Evolutionary conservation across 1,284 basidiomycete genomes (phyloP), one percentile per base, ranked within the genome.

Genomic region (Boletus semigastroideus): DNA sequence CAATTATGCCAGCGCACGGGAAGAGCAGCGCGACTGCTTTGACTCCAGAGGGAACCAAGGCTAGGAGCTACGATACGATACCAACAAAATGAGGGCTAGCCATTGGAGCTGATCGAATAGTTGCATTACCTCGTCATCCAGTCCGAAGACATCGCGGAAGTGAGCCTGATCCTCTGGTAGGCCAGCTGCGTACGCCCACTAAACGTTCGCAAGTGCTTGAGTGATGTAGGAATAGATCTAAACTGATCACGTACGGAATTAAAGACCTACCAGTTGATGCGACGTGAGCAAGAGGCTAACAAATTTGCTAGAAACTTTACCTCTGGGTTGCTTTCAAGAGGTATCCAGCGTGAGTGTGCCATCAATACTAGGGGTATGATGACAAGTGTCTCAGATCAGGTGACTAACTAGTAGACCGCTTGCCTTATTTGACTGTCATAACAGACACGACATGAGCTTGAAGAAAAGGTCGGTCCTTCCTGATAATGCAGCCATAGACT

Each of bases 21-120:
- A 94, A 95, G 25, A 95, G 77, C 2, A 96, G 73, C 6, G 94
- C 74, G 10, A 95, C 82, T 0, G 93, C 93, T 60, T 87, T 86
- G 28, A 87, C 87, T 0, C 88, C 90, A 58, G 77, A 66, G 0
- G 87, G 76, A 0, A 92, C 84, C 64, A 90, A 77, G 0, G 58
- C 70, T 1, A 93, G 80, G 30, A 94, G 78, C 81, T 93, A 58
- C n/a, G 38, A 19, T 5, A 20, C 30, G 17, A 30, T 41, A n/a
- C 27, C 7, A 27, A 17, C n/a, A 17, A 46, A 11, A 37, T 30
- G n/a, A 43, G n/a, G 6, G 28, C 3, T 6, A 31, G 30, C 8
- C 17, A 38, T 11, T 8, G 17, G 43, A 8, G 16, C 20, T 14
- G 10, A 11, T 31, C 19, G 22, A 39, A 52, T 17, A 14, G 27